Conservation (phyloP, 257 asterid genomes). For the Nicotiana benthamiana region DNA sequence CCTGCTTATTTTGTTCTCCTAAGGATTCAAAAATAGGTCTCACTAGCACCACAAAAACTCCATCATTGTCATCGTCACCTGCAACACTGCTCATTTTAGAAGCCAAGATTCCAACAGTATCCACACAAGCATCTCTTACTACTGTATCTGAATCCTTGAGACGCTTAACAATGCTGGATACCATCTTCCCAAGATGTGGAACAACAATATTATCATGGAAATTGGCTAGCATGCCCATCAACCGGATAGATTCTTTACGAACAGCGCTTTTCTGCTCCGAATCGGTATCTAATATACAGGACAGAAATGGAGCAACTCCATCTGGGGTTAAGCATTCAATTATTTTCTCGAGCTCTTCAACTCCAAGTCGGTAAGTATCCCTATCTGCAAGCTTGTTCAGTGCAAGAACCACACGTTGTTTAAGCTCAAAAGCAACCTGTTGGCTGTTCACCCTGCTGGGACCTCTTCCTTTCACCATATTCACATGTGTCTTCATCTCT, state of each 20-base stretch:
- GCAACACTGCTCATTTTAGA: conserved; percentile 44
- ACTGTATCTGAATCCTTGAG: conserved; percentile 82
- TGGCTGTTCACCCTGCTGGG: conserved; percentile 45
- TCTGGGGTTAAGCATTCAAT: conserved; percentile 64
- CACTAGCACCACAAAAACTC: conserved; percentile 58
- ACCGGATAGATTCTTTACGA: conserved; percentile 83
- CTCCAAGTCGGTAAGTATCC: conserved; percentile 81
- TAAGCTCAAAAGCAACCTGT: conserved; percentile 70
- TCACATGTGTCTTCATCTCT: conserved; percentile 46
- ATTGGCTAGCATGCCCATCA: conserved; percentile 65
- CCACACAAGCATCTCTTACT: conserved; percentile 79
- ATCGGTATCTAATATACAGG: conserved; percentile 80
- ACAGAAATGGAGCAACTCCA: conserved; percentile 58
- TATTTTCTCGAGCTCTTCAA: conserved; percentile 71
- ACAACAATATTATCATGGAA: conserved; percentile 48
- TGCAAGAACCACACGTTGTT: conserved; percentile 68
- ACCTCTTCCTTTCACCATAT: conserved; percentile 56
- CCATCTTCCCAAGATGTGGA: conserved; percentile 73
- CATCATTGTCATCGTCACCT: conserved; percentile 49
- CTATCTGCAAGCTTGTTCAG: conserved; percentile 86
- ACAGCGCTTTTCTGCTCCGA: conserved; percentile 74
- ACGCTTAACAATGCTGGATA: conserved; percentile 76
- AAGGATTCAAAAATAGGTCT: conserved; percentile 91
- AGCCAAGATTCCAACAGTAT: conserved; percentile 71
- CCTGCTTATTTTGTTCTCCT: conserved; percentile 83